Base-by-base conservation (phyloP, 2,329 filamentous ascomycete genomes). In the Dactylonectria macrodidyma region DNA sequence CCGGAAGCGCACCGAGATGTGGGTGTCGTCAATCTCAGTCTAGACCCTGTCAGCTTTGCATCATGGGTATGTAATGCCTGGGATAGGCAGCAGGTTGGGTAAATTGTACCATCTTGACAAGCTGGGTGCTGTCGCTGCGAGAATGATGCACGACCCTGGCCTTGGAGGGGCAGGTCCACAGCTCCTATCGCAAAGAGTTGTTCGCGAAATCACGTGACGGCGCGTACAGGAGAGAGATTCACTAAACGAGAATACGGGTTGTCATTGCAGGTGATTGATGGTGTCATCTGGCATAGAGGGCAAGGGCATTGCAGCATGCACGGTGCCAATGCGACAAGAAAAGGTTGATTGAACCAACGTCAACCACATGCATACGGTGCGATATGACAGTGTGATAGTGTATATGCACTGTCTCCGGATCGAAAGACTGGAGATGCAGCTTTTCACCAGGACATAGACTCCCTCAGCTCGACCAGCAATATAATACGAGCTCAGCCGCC, bases 1-100 rank as follows among this genome's bases (percentile, higher is more conserved):
- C 80, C 94, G 94, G 82, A 95, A 90, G 67, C 91, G 87, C 62
- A 95, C 82, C 10, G 92, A 93, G 74, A 89, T 85, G 72, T 87
- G 83, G n/a, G 85, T 81, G 51, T 89, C 85, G 67, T 83, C 80
- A 22, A 82, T 71, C 44, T 78, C 73, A 52, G 72, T 60, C 76
- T 77, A 34, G 2, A 12, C 1, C 9, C 33, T 44, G 61, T 65
- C 30, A 67, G 58, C 7, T n/a, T 38, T 38, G 6, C 6, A n/a
- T 30, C 9, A 26, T n/a, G 59, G 69, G 38, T 63, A 61, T 11
- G 7, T 7, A 19, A 41, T 26, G 16, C 44, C 57, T 33, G 10
- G 16, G 50, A 11, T 22, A n/a, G 24, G 24, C 30, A 10, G 19
- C 10, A 14, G 34, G 50, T 46, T n/a, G 41, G 26, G 38, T 19